These are phyloP conservation scores for Pulveroboletus sp. DNA, from an alignment of 768 basidiomycete species.

Conservation along the genomic window DNA sequence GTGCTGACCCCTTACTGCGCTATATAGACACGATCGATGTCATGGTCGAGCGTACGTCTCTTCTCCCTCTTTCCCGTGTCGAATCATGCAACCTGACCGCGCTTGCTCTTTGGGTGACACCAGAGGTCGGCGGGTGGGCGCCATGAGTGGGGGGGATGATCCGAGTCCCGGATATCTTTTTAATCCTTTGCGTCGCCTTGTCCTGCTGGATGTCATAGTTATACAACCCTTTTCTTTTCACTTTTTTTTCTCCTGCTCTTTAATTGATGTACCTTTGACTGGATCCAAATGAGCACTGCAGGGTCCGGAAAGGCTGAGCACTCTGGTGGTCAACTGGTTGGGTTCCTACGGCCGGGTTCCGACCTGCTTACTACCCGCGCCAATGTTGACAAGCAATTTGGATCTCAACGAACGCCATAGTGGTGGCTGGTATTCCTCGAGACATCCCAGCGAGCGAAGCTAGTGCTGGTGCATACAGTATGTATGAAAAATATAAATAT, in stretches of 20 bases:
- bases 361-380: no score
- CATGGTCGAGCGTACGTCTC: constrained; percentile 85
- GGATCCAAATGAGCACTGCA: no score
- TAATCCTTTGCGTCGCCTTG: neutral
- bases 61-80: neutral
- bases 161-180: neutral
- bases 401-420: no score
- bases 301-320: no score
- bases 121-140: constrained; percentile 18
- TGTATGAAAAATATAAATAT: no score
- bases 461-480: no score
- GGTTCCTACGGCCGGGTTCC: no score
- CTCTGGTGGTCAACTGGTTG: no score
- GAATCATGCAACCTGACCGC: neutral
- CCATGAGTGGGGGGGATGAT: constrained; percentile 5
- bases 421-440: no score
- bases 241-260: neutral
- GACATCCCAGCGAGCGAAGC: no score
- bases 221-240: neutral
- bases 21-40: constrained; percentile 85
- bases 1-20: neutral
- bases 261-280: no score
- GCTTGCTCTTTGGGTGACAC: neutral
- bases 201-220: neutral
- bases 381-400: no score